Percentiles rank a stretch among this genome's conserved stretches.
phyloP scores from a whole-genome alignment of 75 land plant genomes.

The Chamaecyparis obtusa region DNA sequence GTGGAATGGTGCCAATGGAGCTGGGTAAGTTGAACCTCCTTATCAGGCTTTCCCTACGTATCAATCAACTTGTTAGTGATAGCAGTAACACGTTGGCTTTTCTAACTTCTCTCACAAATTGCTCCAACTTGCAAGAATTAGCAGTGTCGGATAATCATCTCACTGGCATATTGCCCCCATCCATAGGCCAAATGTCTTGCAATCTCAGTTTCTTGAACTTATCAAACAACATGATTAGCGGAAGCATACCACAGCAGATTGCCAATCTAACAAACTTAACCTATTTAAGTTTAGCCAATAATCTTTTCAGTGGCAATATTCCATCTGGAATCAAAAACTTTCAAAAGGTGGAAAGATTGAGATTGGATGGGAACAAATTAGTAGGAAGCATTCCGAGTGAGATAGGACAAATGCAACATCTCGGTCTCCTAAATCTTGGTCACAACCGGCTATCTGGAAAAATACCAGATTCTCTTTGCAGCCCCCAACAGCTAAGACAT shows the following conservation, averaged over 20 bases:
- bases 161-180: slow-evolving; percentile 45
- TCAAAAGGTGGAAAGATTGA: no score
- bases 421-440: no score
- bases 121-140: slow-evolving; percentile 28
- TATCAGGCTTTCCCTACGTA: slow-evolving; percentile 31
- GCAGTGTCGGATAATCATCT: slow-evolving; percentile 44
- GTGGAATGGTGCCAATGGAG: slow-evolving; percentile 33
- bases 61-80: slow-evolving; percentile 33
- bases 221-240: slow-evolving; percentile 55
- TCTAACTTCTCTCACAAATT: slow-evolving; percentile 17
- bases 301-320: slow-evolving; percentile 44
- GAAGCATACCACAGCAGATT: slow-evolving; percentile 50
- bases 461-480: no score
- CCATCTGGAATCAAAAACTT: slow-evolving; percentile 22
- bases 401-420: no score
- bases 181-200: slow-evolving; percentile 49
- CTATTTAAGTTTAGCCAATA: slow-evolving; percentile 65
- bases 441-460: no score
- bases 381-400: no score
- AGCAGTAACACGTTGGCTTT: slow-evolving; percentile 39
- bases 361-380: no score
- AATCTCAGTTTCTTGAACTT: slow-evolving; percentile 44
- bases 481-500: no score
- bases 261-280: slow-evolving; percentile 25
- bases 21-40: slow-evolving; percentile 29